These are phyloP conservation scores for Geotrichum citri-aurantii DNA, from an alignment of 1,139 yeast species.

Conservation along the genomic window DNA sequence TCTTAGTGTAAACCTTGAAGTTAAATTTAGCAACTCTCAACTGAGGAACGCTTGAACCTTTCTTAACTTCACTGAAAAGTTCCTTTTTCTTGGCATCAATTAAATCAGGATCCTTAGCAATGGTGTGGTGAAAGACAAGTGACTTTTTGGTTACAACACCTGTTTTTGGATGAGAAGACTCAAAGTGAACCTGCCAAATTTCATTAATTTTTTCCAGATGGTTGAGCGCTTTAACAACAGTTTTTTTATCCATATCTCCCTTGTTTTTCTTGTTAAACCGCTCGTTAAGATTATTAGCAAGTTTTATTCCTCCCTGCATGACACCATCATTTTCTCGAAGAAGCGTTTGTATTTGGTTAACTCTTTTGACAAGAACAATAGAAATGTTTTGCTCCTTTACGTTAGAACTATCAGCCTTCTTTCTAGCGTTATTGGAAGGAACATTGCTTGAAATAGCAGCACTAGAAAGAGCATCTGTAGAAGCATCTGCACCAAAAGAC, in stretches of 20 bases:
- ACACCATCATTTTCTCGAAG: conserved; percentile 35
- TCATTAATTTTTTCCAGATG: conserved; percentile 28
- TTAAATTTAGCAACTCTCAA: conserved; percentile 9
- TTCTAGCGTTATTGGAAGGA: neutral
- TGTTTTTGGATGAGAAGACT: conserved; percentile 19
- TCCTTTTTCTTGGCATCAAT: conserved; percentile 11
- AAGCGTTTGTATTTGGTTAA: conserved; percentile 30
- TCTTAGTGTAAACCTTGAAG: conserved; percentile 12
- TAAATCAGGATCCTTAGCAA: conserved; percentile 21
- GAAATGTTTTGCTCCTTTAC: conserved; percentile 3
- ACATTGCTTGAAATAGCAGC: neutral
- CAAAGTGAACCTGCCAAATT: conserved; percentile 21
- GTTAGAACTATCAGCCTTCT: neutral
- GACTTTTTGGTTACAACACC: conserved; percentile 22
- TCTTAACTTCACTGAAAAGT: conserved; percentile 5
- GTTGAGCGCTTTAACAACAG: conserved; percentile 29
- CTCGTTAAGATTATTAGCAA: conserved; percentile 27
- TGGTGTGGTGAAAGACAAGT: conserved; percentile 22
- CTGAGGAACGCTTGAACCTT: neutral
- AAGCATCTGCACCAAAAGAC: neutral
- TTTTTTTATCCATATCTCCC: conserved; percentile 34
- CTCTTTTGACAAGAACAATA: conserved; percentile 27
- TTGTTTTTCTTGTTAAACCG: conserved; percentile 23
- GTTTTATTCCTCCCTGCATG: conserved; percentile 29
- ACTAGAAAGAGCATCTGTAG: neutral